phyloP scores from a whole-genome alignment of 768 basidiomycete species.

The Panus rudis region DNA sequence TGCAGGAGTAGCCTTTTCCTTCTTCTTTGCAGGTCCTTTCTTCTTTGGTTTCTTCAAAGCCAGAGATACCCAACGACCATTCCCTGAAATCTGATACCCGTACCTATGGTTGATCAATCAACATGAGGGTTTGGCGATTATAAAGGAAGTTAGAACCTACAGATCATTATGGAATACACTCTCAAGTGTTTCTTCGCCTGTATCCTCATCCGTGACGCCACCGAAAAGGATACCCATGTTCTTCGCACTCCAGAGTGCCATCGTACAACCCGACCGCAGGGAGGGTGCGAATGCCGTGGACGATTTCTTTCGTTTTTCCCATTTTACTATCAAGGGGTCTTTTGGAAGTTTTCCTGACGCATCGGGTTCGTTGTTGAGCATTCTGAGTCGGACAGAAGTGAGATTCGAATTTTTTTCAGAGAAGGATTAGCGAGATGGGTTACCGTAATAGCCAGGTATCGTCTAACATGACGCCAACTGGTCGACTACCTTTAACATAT shows the following conservation, averaged over 20 bases:
- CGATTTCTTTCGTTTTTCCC: slow-evolving; percentile 76
- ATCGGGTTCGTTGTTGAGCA: too few species aligned
- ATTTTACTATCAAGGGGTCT: slow-evolving; percentile 56
- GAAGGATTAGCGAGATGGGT: not conserved
- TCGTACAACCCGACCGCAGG: slow-evolving; percentile 76
- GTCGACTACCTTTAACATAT: slow-evolving; percentile 78
- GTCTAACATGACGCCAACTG: slow-evolving; percentile 80
- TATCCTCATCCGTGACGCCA: slow-evolving; percentile 84
- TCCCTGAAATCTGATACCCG: slow-evolving; percentile 68
- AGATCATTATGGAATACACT: slow-evolving; percentile 86
- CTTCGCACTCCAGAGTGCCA: slow-evolving; percentile 71
- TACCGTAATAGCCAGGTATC: slow-evolving; percentile 86
- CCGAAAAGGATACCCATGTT: slow-evolving; percentile 77
- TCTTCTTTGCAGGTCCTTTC: slow-evolving; percentile 39
- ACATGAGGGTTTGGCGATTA: not conserved
- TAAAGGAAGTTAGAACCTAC: slow-evolving; percentile 32
- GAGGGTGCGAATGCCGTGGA: slow-evolving; percentile 67
- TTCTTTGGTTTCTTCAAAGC: slow-evolving; percentile 60
- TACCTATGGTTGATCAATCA: slow-evolving; percentile 37
- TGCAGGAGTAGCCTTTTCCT: slow-evolving; percentile 25
- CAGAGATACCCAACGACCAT: slow-evolving; percentile 75
- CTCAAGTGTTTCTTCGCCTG: slow-evolving; percentile 74
- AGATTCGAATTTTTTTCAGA: slow-evolving; percentile 16
- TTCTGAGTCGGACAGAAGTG: slow-evolving; percentile 19
- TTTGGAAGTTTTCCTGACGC: slow-evolving; percentile 29